phyloP scores from a whole-genome alignment of 2,329 filamentous ascomycete species.

The Penicillium psychrosexuale region DNA sequence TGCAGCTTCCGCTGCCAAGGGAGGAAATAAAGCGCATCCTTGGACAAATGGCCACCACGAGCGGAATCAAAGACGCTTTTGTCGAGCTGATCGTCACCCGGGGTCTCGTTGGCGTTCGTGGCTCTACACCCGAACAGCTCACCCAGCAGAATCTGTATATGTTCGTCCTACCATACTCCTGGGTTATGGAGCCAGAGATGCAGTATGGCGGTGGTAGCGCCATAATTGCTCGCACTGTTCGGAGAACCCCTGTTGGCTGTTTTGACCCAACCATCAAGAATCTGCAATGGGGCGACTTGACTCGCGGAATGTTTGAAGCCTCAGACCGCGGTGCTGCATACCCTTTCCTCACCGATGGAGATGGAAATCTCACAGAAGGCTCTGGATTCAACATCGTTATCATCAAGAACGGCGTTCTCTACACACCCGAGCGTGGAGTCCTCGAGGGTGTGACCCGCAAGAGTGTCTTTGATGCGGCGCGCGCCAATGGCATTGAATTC shows the following conservation, averaged over 20 bases:
- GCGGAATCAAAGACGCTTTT: too few species aligned
- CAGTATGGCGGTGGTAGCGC: too few species aligned
- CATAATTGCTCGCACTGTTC: too few species aligned
- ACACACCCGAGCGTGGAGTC: constrained; percentile 49
- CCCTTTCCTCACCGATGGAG: constrained; percentile 52
- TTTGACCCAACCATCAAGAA: constrained; percentile 55
- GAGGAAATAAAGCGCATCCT: too few species aligned
- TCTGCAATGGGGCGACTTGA: constrained; percentile 52
- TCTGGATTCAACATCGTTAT: constrained; percentile 51
- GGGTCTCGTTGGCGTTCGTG: too few species aligned
- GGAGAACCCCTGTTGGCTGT: constrained; percentile 25
- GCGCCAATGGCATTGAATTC: constrained; percentile 33
- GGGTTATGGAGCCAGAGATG: too few species aligned
- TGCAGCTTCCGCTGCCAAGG: too few species aligned
- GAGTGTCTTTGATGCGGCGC: constrained; percentile 48
- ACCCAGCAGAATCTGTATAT: too few species aligned
- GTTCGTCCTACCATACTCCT: too few species aligned
- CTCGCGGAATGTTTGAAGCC: constrained; percentile 48
- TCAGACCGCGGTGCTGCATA: constrained; percentile 47
- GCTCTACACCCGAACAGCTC: too few species aligned
- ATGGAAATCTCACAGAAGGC: constrained; percentile 51
- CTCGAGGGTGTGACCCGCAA: constrained; percentile 50
- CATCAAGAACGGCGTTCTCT: constrained; percentile 46
- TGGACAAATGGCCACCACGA: too few species aligned
- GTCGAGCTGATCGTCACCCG: too few species aligned